A percentile compares a stretch with the other conserved stretches of the same genome.
These are phyloP conservation scores for Xenoacremonium recifei DNA, from an alignment of 2,329 filamentous ascomycete genomes.

Conservation along the genomic window DNA sequence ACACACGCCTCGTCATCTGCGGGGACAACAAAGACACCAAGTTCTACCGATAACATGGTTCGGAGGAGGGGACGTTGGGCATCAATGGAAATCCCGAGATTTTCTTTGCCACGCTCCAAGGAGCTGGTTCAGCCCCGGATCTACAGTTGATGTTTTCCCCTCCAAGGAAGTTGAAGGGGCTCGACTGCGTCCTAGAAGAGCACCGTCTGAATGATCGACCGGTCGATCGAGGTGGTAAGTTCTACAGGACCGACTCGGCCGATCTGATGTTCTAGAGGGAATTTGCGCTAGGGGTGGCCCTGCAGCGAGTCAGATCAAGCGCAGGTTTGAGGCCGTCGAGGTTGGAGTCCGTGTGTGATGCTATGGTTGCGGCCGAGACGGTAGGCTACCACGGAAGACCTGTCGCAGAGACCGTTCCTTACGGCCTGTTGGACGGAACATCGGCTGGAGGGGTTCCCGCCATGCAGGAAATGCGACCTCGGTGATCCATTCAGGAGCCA, in stretches of 20 bases:
- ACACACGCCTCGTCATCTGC: conserved; percentile 7
- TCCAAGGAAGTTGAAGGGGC: too few relatives aligned
- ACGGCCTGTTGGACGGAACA: conserved; percentile 7
- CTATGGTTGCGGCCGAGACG: conserved; percentile 1
- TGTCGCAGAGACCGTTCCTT: too few relatives aligned
- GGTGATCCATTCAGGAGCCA: conserved; percentile 6
- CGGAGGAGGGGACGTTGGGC: conserved; percentile 20
- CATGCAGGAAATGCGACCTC: conserved; percentile 25
- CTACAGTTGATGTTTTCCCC: background rate
- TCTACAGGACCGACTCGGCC: conserved; percentile 14
- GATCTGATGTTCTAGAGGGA: conserved; percentile 17
- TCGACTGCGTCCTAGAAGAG: too few relatives aligned
- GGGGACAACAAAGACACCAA: conserved; percentile 9
- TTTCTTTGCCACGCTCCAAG: conserved; percentile 3
- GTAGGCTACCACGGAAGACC: background rate
- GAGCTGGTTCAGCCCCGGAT: conserved; percentile 5
- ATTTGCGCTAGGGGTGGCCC: conserved; percentile 10
- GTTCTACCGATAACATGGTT: conserved; percentile 6
- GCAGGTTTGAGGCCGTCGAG: conserved; percentile 22
- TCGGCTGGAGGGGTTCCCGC: conserved; percentile 12
- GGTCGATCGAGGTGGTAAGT: background rate
- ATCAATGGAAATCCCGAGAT: conserved; percentile 13
- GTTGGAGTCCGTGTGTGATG: conserved; percentile 8
- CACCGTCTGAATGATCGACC: background rate
- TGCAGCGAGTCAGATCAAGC: conserved; percentile 26